A percentile compares a stretch with the other conserved stretches of the same genome.
Conservation (phyloP, 257 asterid species). For the Solanum corneliomulleri region DNA sequence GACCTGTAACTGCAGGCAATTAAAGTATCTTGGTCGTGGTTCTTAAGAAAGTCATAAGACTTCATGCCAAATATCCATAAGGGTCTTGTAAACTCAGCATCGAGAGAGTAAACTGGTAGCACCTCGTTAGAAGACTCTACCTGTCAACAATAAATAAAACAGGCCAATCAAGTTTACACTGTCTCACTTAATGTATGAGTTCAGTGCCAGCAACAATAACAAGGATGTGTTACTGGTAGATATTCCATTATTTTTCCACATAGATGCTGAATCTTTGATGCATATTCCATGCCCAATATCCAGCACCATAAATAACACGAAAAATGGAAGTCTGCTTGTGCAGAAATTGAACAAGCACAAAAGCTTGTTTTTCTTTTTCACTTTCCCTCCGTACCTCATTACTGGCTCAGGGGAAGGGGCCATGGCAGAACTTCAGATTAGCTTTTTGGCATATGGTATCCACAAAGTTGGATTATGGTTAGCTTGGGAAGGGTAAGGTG, state of each 20-base stretch:
- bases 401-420: not conserved
- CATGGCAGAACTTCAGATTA: not conserved
- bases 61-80: slow-evolving; percentile 83
- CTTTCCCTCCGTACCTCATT: not conserved
- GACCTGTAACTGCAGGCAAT: slow-evolving; percentile 93
- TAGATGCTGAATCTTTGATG: not conserved
- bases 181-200: not conserved
- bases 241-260: not conserved
- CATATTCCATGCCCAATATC: not conserved
- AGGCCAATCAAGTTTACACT: not conserved
- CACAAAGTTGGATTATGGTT: not conserved
- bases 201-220: not conserved
- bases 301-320: not conserved
- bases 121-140: slow-evolving; percentile 76
- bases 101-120: slow-evolving; percentile 50
- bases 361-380: not conserved
- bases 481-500: not conserved
- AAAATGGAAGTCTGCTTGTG: not conserved
- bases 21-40: slow-evolving; percentile 29
- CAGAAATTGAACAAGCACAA: not conserved
- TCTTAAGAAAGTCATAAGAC: slow-evolving; percentile 65
- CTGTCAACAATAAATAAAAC: slow-evolving; percentile 14
- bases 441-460: not conserved
- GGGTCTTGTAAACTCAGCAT: slow-evolving; percentile 88
- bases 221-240: not conserved